These are phyloP conservation scores for Pleurotus sapidus DNA, from an alignment of 768 basidiomycete genomes.

Conservation along the genomic window DNA sequence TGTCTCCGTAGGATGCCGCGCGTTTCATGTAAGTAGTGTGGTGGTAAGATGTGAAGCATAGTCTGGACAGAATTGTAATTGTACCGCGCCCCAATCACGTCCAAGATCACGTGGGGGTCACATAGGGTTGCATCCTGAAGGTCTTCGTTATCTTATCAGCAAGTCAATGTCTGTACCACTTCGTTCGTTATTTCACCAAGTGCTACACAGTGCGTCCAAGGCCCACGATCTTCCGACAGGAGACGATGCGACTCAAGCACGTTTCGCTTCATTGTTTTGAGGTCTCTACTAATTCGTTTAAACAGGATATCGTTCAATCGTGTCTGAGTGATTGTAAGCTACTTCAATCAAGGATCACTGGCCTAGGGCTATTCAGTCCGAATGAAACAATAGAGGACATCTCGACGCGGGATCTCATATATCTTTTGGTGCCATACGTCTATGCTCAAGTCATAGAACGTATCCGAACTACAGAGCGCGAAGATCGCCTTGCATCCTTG, in stretches of 20 bases:
- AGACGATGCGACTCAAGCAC: conserved; percentile 42
- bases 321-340: conserved; percentile 54
- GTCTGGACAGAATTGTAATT: not conserved
- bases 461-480: conserved; percentile 49
- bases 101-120: too few relatives aligned
- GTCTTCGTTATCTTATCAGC: not conserved
- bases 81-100: not conserved
- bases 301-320: conserved; percentile 56
- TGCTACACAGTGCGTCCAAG: conserved; percentile 36
- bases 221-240: conserved; percentile 35
- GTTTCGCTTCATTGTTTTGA: not conserved
- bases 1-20: conserved; percentile 4
- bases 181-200: conserved; percentile 32
- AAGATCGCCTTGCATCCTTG: conserved; percentile 57
- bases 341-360: conserved; percentile 50
- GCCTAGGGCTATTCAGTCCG: conserved; percentile 73
- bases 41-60: not conserved
- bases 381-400: conserved; percentile 86
- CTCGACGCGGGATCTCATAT: conserved; percentile 70
- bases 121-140: too few relatives aligned
- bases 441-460: conserved; percentile 64
- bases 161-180: conserved; percentile 25
- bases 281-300: not conserved
- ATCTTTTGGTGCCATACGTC: conserved; percentile 71
- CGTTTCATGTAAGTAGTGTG: conserved; percentile 18